Base-by-base conservation (phyloP, 768 basidiomycete species). In the Gloeostereum incarnatum region DNA sequence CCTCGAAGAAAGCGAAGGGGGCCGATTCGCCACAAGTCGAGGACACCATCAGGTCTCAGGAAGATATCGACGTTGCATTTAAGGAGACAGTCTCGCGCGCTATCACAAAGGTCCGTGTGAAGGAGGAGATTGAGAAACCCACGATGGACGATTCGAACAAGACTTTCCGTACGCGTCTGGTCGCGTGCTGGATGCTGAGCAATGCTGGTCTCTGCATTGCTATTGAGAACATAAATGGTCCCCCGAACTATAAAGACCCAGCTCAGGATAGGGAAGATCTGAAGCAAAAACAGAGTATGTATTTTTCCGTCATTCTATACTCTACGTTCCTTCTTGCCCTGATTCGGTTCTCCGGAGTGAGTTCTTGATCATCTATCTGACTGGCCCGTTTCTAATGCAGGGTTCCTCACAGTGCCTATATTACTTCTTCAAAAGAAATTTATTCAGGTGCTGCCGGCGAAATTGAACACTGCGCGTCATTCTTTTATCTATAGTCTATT, bases 41-140 rank as follows among this genome's bases (percentile, higher is more conserved):
- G 50, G 92, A 93, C 49, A 78, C 83, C 1, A 75, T 84, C 22
- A 73, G 76, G 45, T 73, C 75, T 10, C 87, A 88, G 54, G 88
- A 85, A 45, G 93, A 97, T 53, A 78, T 97, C 31, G 93, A 96
- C 50, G 77, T 76, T 6, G 74, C 78, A 19, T 97, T 96, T 71
- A 89, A 91, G 58, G 85, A 89, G 52, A 93, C 91, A 0, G 90
- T 92, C 5, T 80, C 76, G 1, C 83, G 90, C 27, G 90, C 89
- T 1, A 72, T 92, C 42, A 83, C 85, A 30, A 84, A 86, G 57
- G 48, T 82, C 40, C 66, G 75, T 9, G 65, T 65, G 26, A 76
- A 78, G 45, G 85, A 89, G 39, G 75, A 51, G 0, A 37, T 68
- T 2, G 86, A 89, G 58, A 84, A 83, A 54, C 89, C 89, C 3